phyloP scores from a whole-genome alignment of 2,329 filamentous ascomycete genomes.

The Calycina herbarum region DNA sequence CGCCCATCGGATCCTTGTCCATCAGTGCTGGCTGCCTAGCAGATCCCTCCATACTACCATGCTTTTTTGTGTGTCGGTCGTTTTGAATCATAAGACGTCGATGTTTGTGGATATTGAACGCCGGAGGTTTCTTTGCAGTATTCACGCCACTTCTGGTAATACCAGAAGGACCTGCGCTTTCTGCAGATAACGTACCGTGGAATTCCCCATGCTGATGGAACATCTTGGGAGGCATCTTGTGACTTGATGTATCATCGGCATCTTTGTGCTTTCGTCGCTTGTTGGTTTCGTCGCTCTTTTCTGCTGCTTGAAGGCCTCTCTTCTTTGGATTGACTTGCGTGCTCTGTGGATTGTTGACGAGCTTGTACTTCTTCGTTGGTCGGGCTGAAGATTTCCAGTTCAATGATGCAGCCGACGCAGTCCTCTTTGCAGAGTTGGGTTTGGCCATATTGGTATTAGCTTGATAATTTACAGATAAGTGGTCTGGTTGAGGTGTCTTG shows the following conservation, averaged over 20 bases:
- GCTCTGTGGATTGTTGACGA: no score
- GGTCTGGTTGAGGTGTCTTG: no score
- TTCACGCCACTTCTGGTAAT: not conserved
- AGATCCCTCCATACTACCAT: no score
- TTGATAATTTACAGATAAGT: no score
- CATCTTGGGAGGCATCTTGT: not conserved
- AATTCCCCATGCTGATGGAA: not conserved
- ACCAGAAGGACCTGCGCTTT: not conserved
- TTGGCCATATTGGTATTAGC: no score
- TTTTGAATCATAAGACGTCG: not conserved
- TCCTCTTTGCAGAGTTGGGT: no score
- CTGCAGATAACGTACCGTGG: not conserved
- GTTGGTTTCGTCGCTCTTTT: no score
- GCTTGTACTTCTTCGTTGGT: no score
- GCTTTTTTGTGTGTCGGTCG: not conserved
- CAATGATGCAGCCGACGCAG: no score
- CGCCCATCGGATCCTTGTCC: not conserved
- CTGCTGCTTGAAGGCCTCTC: no score
- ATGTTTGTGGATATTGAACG: not conserved
- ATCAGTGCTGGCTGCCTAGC: not conserved
- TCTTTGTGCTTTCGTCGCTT: not conserved
- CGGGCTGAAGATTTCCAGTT: no score
- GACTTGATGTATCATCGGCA: not conserved
- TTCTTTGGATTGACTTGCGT: no score
- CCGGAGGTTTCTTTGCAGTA: not conserved